Evolutionary conservation across 495 filamentous ascomycete genomes (phyloP), one percentile per base, ranked within the genome.

Genomic region (Penicillium ochrochloron): DNA sequence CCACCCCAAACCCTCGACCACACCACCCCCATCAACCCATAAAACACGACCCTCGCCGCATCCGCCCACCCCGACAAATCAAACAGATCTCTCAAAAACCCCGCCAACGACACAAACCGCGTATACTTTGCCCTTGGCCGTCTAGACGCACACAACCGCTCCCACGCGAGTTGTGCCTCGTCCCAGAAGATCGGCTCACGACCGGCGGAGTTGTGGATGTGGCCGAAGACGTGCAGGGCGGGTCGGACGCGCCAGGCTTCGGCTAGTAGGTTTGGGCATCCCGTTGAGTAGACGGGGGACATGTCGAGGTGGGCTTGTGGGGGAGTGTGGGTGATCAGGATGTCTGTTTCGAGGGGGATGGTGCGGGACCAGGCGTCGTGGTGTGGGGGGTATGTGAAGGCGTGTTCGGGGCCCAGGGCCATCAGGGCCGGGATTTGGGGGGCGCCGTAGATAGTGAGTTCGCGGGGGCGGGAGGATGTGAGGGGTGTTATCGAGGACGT

Each of bases 181-280:
- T 96, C 92, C 86, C 88, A 97, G 78, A 87, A 93, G 1, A 91
- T 79, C 3, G 85, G 78, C 68, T 94, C 88, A 25, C 76, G 73
- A 8, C 87, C 87, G 50, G 84, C 79, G 8, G 82, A 84, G 39
- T 78, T 87, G 76, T 98, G 95, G 29, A 96, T 83, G 72, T 98
- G 95, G 6, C 94, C 94, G 76, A 96, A 97, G 60, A 97, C 84
- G 75, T 98, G 94, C 12, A 97, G 78, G 34, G 79, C 78, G 4
- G 94, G 94, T 61, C 86, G 88, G 21, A 95, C 86, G 29, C 86
- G 83, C 92, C 92, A 95, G 33, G 92, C 69, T 64, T 96, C 92
- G 19, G 83, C 76, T 2, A 94, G 82, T 3, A 98, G 84, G 34
- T 82, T 86, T 21, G 89, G 86, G 70, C 92, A 96, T 31, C 94